Percentiles rank a stretch among this genome's conserved stretches.
Conservation (phyloP, 192 early-diverging fungal species). For the Coemansia interrupta region DNA sequence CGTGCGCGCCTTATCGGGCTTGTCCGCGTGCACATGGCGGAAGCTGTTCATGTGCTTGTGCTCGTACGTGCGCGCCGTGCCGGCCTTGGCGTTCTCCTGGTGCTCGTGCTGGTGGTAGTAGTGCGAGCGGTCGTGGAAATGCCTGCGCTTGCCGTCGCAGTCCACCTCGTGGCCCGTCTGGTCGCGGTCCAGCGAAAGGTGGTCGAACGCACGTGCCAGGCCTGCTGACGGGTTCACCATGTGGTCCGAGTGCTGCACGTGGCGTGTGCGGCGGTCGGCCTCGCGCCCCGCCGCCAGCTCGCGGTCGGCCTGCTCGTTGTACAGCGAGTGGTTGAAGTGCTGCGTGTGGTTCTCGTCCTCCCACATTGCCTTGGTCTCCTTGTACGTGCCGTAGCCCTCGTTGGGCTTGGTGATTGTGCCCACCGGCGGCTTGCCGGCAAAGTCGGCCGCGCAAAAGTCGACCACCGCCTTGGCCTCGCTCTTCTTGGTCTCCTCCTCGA, state of each 20-base stretch:
- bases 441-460: conserved; percentile 46
- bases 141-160: conserved; percentile 46
- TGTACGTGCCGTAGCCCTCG: conserved; percentile 56
- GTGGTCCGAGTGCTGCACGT: conserved; percentile 54
- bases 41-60: conserved; percentile 57
- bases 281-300: conserved; percentile 38
- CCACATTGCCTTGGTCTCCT: conserved; percentile 56
- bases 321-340: conserved; percentile 57
- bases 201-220: conserved; percentile 53
- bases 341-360: conserved; percentile 56
- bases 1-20: conserved; percentile 51
- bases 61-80: conserved; percentile 53
- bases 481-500: conserved; percentile 46
- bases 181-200: conserved; percentile 51
- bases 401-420: conserved; percentile 50
- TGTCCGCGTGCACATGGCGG: conserved; percentile 49
- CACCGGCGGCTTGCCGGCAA: conserved; percentile 42
- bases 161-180: conserved; percentile 54
- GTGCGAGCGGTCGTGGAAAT: conserved; percentile 54
- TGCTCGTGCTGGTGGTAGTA: conserved; percentile 59
- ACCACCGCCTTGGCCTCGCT: conserved; percentile 37
- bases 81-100: conserved; percentile 54
- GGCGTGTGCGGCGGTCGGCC: conserved; percentile 50
- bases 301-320: conserved; percentile 55
- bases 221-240: conserved; percentile 51